Evolutionary conservation across 1,284 basidiomycete species (phyloP), one percentile per base, ranked within the genome.

Genomic region (Trichosporon ovoides): DNA sequence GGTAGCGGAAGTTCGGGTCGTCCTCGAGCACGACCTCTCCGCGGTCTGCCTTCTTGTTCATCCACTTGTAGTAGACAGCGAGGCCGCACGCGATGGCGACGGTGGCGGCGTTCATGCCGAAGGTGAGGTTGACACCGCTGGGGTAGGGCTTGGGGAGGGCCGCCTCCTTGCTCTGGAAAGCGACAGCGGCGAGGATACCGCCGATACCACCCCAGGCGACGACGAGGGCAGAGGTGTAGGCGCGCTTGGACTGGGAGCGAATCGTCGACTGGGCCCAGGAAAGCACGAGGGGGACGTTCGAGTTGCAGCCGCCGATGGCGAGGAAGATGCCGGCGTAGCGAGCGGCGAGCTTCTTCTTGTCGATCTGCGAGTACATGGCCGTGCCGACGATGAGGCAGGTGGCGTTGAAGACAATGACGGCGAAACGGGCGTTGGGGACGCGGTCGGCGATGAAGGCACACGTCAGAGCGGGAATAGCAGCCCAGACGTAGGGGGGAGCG

Each of bases 241-340:
- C 64, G 38, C 66, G 61, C 63, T 80, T 79, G 19, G 71, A 70
- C 62, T 79, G 75, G 14, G 68, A 68, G 12, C 74, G 72, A 38
- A 80, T 74, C 68, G 78, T 79, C 68, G 73, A 75, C 59, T 74
- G 70, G 40, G 68, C 65, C 66, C 73, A 76, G 7, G 70, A 65
- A 18, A 74, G 56, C 38, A 70, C 66, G 36, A 70, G 67, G 10
- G 72, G 71, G 14, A 72, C 64, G 60, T 70, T 73, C 51, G 60
- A 58, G 60, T 68, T 57, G 40, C 46, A 56, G 11, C 76, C 77
- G 52, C 71, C 72, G 50, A 77, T 75, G 37, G 72, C 72, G 20
- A 79, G 63, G 74, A 79, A 80, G 19, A 69, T 67, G 13, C 78
- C 77, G 58, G 73, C 67, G 69, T 77, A 75, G n/a, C 77, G 61